Conservation (phyloP, 1,284 basidiomycete species). For the Taiwanofungus camphoratus region DNA sequence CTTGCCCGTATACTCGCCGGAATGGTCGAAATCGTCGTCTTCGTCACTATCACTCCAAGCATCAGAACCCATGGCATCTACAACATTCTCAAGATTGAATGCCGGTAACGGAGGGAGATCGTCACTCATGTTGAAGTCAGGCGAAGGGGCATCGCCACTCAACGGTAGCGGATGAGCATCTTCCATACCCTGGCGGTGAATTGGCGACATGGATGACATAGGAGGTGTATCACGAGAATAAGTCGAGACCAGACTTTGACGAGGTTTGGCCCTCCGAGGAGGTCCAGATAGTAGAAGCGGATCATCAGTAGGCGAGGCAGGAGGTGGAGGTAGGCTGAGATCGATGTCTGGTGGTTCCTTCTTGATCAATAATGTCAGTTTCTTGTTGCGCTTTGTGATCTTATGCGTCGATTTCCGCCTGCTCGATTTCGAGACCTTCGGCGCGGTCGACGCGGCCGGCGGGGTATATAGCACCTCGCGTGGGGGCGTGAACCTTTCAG, state of each 20-base stretch:
- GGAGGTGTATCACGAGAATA: conserved; percentile 21
- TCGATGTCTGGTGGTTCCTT: conserved; percentile 61
- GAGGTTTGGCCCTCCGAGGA: conserved; percentile 9
- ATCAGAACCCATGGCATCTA: conserved; percentile 17
- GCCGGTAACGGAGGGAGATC: conserved; percentile 22
- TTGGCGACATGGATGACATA: conserved; percentile 22
- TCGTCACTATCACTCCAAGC: conserved; percentile 33
- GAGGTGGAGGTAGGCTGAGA: conserved; percentile 50
- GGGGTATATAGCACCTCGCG: conserved; percentile 50
- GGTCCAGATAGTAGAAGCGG: conserved; percentile 56
- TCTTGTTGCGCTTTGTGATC: conserved; percentile 28
- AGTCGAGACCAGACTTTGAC: conserved; percentile 6
- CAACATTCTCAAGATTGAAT: conserved; percentile 23
- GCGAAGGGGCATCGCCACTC: conserved; percentile 11
- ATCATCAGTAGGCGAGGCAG: conserved; percentile 68
- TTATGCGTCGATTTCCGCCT: conserved; percentile 30
- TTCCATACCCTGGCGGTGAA: conserved; percentile 3
- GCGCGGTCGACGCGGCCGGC: conserved; percentile 9
- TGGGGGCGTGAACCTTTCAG: conserved; percentile 64
- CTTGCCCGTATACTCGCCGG: conserved; percentile 62
- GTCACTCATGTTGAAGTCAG: conserved; percentile 15
- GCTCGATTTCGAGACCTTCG: conserved; percentile 29
- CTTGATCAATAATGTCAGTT: conserved; percentile 40
- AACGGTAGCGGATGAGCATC: conserved; percentile 13
- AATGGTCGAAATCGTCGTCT: conserved; percentile 23